Base-by-base conservation (phyloP, 345 rosid genomes). In the Acer campestre region DNA sequence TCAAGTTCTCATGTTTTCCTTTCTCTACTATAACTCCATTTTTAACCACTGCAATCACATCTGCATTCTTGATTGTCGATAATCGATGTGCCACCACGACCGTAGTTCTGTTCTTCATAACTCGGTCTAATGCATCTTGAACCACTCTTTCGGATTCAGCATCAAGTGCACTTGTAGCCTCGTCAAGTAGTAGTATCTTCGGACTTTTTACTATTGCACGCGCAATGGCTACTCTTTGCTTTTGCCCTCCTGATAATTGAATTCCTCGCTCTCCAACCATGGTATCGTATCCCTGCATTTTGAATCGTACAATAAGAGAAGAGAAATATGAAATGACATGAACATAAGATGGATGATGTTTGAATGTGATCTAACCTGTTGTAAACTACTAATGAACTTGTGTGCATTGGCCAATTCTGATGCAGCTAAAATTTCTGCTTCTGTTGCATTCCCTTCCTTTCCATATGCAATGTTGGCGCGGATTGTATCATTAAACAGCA, bases 401-500 rank as follows among this genome's bases (percentile, higher is more conserved):
- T 91, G 97, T 14, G 97, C 96, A 78, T 94, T 94, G 38, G 98
- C 94, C 62, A 86, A 35, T 55, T 90, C 91, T 55, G 94, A 76
- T 48, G 98, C 93, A 31, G 96, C 85, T 67, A 90, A 6, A 2
- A 94, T 92, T 78, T 91, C 94, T 31, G 89, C 80, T 82, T 92
- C 97, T 1, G 85, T 72, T 62, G 91, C 93, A 74, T 89, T 77
- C 12, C 94, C 97, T 51, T 82, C 90, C 63, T 92, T 94, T 3
- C 94, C 98, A 1, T 94, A 92, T 13, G 94, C 94, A 58, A 92
- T 91, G 72, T 94, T 94, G 61, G 92, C 92, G 0, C 91, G 89
- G 71, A 91, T 90, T 4, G 98, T 90, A 10, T 89, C 93, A 40
- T 90, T 90, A 66, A 94, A 92, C 76, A 92, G 68, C 17, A 81